These are phyloP conservation scores for Sclerotinia minor DNA, from an alignment of 2,329 filamentous ascomycete genomes.

Conservation along the genomic window DNA sequence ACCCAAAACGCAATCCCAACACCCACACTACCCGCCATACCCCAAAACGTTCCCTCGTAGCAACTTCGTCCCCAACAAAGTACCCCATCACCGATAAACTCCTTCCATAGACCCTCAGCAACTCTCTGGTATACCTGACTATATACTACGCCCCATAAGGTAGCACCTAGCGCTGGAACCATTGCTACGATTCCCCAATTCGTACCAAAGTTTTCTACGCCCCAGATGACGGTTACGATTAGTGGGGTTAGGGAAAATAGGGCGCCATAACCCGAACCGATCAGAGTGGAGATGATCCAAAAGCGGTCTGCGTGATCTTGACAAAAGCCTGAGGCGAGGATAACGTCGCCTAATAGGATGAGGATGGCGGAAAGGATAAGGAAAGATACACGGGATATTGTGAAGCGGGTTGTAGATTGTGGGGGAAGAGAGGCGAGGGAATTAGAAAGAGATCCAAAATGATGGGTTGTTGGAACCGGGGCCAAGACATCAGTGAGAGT, in stretches of 20 bases:
- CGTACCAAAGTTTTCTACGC: slow-evolving; percentile 96
- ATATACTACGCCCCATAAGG: slow-evolving; percentile 90
- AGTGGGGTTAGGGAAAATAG: slow-evolving; percentile 88
- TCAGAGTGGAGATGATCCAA: slow-evolving; percentile 78
- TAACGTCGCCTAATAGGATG: slow-evolving; percentile 72
- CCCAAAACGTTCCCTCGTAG: slow-evolving; percentile 83
- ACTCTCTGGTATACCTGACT: slow-evolving; percentile 74
- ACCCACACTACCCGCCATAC: slow-evolving; percentile 78
- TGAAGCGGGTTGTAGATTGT: slow-evolving; percentile 47
- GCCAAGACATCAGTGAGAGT: slow-evolving; percentile 87
- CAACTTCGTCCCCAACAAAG: slow-evolving; percentile 82
- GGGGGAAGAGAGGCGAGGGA: slow-evolving; percentile 42
- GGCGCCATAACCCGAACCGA: slow-evolving; percentile 91
- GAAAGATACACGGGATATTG: slow-evolving; percentile 76
- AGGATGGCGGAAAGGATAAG: slow-evolving; percentile 73
- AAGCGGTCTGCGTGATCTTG: slow-evolving; percentile 78
- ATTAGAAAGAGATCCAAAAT: slow-evolving; percentile 36
- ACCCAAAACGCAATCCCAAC: slow-evolving; percentile 70
- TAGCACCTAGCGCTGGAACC: slow-evolving; percentile 83
- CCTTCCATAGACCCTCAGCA: slow-evolving; percentile 49
- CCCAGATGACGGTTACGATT: slow-evolving; percentile 96
- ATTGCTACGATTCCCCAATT: slow-evolving; percentile 97
- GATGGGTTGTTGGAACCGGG: slow-evolving; percentile 49
- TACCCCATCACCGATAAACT: slow-evolving; percentile 46
- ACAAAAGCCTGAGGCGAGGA: slow-evolving; percentile 73